Evolutionary conservation across 2,329 filamentous ascomycete species (phyloP).

Genomic region (Fonsecaea erecta): DNA sequence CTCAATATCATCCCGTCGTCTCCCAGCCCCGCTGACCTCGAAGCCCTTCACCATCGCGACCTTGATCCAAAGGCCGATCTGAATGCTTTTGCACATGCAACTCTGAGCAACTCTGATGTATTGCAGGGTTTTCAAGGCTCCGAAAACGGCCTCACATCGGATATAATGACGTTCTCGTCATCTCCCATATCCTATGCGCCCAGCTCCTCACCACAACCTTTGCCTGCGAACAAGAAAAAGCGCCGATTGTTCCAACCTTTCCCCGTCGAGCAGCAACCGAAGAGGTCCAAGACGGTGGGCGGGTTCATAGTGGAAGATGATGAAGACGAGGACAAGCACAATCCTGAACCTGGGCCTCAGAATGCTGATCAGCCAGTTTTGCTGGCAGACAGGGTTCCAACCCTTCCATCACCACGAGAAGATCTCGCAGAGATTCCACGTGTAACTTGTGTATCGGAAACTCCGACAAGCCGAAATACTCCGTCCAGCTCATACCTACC

Average conservation of each 20-base stretch:
- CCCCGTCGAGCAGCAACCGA: conserved; percentile 40
- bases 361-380: neutral
- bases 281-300: conserved; percentile 48
- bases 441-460: conserved; percentile 3
- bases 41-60: neutral
- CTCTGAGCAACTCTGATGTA: neutral
- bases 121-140: neutral
- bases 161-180: conserved; percentile 51
- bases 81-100: neutral
- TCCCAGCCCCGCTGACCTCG: conserved; percentile 11
- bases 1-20: conserved; percentile 8
- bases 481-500: conserved; percentile 13
- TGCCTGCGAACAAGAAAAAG: conserved; percentile 43
- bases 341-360: neutral
- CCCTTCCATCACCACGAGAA: conserved; percentile 11
- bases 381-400: neutral
- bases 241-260: conserved; percentile 45
- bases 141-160: neutral
- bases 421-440: conserved; percentile 7
- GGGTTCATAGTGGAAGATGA: conserved; percentile 51
- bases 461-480: neutral
- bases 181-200: conserved; percentile 46
- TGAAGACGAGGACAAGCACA: conserved; percentile 42
- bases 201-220: conserved; percentile 45
- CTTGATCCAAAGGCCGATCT: neutral